A percentile compares a stretch with the other conserved stretches of the same genome.
phyloP scores from a whole-genome alignment of 2,329 filamentous ascomycete genomes.

The Eutypa lata region DNA sequence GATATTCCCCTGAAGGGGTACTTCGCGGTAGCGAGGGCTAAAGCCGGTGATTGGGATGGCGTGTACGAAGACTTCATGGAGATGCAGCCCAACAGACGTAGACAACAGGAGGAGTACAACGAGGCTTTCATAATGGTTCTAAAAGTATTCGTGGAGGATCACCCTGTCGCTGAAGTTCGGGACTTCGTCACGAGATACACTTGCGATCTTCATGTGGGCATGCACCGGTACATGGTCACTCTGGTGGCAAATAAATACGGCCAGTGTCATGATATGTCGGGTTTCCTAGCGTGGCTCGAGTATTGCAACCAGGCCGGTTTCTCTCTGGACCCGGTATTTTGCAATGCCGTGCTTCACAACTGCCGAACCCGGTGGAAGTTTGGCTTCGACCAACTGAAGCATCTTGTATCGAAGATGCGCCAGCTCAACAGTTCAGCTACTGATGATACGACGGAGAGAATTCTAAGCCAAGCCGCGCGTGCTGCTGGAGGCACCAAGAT shows the following conservation, averaged over 20 bases:
- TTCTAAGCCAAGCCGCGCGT: conserved; percentile 32
- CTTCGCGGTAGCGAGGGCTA: conserved; percentile 35
- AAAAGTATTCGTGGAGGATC: conserved; percentile 35
- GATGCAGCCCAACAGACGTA: conserved; percentile 12
- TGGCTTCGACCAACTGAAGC: conserved; percentile 31
- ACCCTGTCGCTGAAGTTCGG: conserved; percentile 37
- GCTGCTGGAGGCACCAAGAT: conserved; percentile 7
- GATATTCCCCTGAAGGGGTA: conserved; percentile 34
- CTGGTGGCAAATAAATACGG: conserved; percentile 43
- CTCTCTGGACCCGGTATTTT: conserved; percentile 33
- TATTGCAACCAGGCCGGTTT: conserved; percentile 36
- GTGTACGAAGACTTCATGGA: conserved; percentile 32
- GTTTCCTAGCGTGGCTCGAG: conserved; percentile 39
- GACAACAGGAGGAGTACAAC: conserved; percentile 19
- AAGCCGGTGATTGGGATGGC: conserved; percentile 37
- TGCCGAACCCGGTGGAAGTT: conserved; percentile 37
- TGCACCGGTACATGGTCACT: conserved; percentile 36
- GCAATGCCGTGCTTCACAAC: conserved; percentile 36
- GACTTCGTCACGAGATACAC: conserved; percentile 36
- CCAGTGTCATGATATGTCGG: conserved; percentile 32
- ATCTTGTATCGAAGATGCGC: conserved; percentile 32
- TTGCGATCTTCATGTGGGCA: conserved; percentile 30
- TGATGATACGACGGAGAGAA: conserved; percentile 36
- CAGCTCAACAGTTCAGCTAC: conserved; percentile 28
- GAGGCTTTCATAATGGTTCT: conserved; percentile 35